Evolutionary conservation across 169 alveolate species (phyloP), one percentile per base, ranked within the genome.

Genomic region (Condylostoma magnum): DNA sequence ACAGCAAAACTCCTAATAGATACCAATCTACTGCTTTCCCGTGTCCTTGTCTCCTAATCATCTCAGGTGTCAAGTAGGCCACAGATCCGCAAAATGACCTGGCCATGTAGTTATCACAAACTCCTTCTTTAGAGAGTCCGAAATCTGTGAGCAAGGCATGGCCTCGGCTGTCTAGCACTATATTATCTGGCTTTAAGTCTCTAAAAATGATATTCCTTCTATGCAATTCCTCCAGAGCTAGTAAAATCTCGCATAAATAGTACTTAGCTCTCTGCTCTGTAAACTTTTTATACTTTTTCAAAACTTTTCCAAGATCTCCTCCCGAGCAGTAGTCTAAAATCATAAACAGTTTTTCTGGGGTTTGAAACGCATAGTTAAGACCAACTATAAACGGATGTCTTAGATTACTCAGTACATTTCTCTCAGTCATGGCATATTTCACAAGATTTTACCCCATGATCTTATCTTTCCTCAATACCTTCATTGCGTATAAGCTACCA

Each of bases 21-120:
- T 91, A 91, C 95, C 96, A 91, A 82, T 91, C 96, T 6, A 91
- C 96, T 4, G 94, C 87, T 77, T 91, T 88, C n/a, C 93, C 93
- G 82, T 91, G 94, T 2, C 96, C 96, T 34, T 77, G 71, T 65
- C 90, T 82, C 58, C 84, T 83, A 8, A 92, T 69, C 91, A 92
- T 90, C 70, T 92, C 97, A 22, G 97, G 97, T 0, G 97, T 95
- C 36, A 89, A 76, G 72, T 92, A 92, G 20, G 97, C 97, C 4
- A 89, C 80, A 28, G 91, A 80, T 1, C 96, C 95, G 63, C 95
- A 88, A 69, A 91, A 91, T 33, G 90, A 77, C 76, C 83, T 88
- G 8, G 96, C 93, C 34, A 80, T 55, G 28, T 75, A 56, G 43
- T 85, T 69, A 34, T 86, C 92, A 38, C 70, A 76, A n/a, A 91